Base-by-base conservation (phyloP, 2,329 filamentous ascomycete species). In the Neonectria punicea region DNA sequence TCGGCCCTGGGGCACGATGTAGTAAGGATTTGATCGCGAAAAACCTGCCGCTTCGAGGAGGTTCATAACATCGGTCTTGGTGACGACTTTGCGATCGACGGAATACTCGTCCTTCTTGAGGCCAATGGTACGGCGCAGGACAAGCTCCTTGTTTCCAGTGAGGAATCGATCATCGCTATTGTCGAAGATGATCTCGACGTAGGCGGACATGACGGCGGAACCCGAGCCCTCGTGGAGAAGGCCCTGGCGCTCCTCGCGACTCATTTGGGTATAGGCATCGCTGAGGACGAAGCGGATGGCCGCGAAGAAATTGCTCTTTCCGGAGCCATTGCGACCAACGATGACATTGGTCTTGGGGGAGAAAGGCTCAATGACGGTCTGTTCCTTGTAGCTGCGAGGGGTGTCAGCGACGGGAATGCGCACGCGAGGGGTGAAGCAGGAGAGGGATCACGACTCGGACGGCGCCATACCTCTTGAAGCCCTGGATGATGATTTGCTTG, bases 401-500 rank as follows among this genome's bases (percentile, higher is more conserved):
- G 43, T 32, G 64, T 77, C 60, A 72, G 65, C 66, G 64, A 74
- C 67, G 39, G 53, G 43, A 54, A 50, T 53, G 58, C 47, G 22
- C 53, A 28, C n/a, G 54, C 36, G 50, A 41, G n/a, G 50, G 22
- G 41, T 9, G 30, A 39, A 51, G 57, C 49, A 47, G 54, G 32
- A 55, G 59, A 61, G 53, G 65, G 56, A 53, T 54, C 58, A 53
- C 51, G 46, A 28, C 22, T 51, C 14, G 18, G 28, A 50, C 49
- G 18, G 34, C 36, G 61, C 44, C 81, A 72, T 81, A 97, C 94
- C 94, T 98, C 84, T 99, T 99, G 84, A 99, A 99, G 89, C 96
- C 96, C 81, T 99, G 96, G 79, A 99, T 98, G 81, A 98, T 98
- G 80, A 98, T 98, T 85, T 99, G 96, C 82, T 99, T 99, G 87